Evolutionary conservation across 257 asterid species (phyloP).

Genomic region (Primulina huaijiensis): DNA sequence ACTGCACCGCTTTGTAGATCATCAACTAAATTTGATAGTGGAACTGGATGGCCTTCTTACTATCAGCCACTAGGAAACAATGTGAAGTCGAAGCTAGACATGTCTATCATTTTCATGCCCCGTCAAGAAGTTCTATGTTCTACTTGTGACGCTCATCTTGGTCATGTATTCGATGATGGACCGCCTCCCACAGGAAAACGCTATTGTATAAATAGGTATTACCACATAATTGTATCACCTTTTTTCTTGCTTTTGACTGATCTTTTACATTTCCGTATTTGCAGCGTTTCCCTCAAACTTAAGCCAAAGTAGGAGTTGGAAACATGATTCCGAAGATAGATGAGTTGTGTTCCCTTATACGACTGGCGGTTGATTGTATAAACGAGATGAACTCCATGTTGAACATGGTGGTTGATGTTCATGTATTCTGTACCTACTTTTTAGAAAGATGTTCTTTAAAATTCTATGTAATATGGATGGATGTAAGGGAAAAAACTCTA

Average conservation of each 20-base stretch:
- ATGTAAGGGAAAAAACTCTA: background rate
- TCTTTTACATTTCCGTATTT: background rate
- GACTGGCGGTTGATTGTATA: background rate
- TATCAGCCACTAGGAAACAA: constrained; percentile 70
- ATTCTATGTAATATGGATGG: background rate
- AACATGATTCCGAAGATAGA: background rate
- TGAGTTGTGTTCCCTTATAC: background rate
- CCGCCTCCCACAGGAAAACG: constrained; percentile 91
- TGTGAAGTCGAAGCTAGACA: constrained; percentile 78
- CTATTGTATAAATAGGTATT: constrained; percentile 82
- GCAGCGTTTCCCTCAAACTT: constrained; percentile 72
- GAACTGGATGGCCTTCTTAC: constrained; percentile 98
- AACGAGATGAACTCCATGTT: background rate
- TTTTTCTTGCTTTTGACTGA: background rate
- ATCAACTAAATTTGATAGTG: constrained; percentile 85
- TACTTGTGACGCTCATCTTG: constrained; percentile 89
- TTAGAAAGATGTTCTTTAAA: background rate
- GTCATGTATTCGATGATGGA: constrained; percentile 87
- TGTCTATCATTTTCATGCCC: constrained; percentile 88
- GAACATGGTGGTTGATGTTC: background rate
- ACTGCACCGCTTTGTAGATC: constrained; percentile 46
- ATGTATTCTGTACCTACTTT: too few species aligned
- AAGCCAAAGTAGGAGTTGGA: constrained; percentile 41
- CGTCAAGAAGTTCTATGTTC: constrained; percentile 81
- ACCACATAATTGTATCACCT: background rate